phyloP scores from a whole-genome alignment of 2,329 filamentous ascomycete species.

The Phialemoniopsis sp. region DNA sequence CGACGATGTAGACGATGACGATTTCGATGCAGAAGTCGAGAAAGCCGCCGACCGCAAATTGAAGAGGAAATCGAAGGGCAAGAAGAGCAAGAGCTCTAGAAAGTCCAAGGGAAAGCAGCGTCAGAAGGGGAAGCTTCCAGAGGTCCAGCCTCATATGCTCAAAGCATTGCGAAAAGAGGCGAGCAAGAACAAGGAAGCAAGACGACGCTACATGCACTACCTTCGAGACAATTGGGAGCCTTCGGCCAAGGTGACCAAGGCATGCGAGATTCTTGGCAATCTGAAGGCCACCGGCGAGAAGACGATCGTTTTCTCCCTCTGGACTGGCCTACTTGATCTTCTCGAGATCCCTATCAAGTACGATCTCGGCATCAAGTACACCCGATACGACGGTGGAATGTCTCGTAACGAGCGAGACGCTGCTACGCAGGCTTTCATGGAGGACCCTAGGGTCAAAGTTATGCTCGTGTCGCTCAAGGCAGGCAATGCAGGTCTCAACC shows the following conservation, averaged over 20 bases:
- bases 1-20: conserved; percentile 16
- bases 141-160: conserved; percentile 29
- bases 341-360: conserved; percentile 66
- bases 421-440: conserved; percentile 61
- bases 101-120: conserved; percentile 34
- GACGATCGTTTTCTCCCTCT: conserved; percentile 79
- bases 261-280: conserved; percentile 57
- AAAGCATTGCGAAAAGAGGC: conserved; percentile 60
- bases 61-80: conserved; percentile 26
- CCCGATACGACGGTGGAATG: conserved; percentile 78
- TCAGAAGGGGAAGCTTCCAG: conserved; percentile 35
- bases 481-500: conserved; percentile 81
- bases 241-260: conserved; percentile 71
- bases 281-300: conserved; percentile 57
- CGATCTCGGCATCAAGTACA: conserved; percentile 47
- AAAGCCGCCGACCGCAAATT: conserved; percentile 12
- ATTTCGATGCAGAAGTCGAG: conserved; percentile 19
- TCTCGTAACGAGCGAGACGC: conserved; percentile 59
- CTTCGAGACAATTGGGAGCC: conserved; percentile 66
- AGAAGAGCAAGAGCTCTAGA: conserved; percentile 24
- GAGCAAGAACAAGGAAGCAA: conserved; percentile 58
- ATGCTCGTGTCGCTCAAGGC: conserved; percentile 79
- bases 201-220: conserved; percentile 64
- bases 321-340: conserved; percentile 74
- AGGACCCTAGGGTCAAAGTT: conserved; percentile 55